Evolutionary conservation across 202 grass and related monocot genomes (phyloP).

Genomic region (Digitaria exilis): DNA sequence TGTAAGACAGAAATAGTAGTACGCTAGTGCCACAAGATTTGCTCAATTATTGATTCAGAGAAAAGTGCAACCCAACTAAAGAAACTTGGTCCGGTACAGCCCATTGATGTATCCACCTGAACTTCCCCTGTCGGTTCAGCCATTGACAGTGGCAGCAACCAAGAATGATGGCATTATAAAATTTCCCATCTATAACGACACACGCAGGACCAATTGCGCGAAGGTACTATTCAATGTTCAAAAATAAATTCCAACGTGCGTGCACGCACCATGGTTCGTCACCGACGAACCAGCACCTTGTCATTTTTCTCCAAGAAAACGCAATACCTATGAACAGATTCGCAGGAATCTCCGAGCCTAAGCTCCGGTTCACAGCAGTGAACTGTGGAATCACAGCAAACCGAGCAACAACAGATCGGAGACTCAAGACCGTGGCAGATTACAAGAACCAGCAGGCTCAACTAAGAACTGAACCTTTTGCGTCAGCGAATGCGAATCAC

Average conservation of each 20-base stretch:
- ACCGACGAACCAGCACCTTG: neutral
- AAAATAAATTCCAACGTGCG: neutral
- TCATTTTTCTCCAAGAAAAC: neutral
- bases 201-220: neutral
- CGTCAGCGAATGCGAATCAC: neutral
- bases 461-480: neutral
- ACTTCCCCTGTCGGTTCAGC: neutral
- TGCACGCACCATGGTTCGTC: neutral
- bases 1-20: neutral
- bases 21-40: neutral
- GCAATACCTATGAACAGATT: neutral
- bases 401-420: neutral
- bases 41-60: neutral
- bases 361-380: neutral
- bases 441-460: neutral
- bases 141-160: neutral
- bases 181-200: neutral
- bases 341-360: neutral
- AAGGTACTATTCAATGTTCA: neutral
- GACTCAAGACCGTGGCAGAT: neutral
- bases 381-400: neutral
- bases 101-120: conserved; percentile 26
- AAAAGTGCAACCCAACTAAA: conserved; percentile 1
- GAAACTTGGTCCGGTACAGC: conserved; percentile 14
- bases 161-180: neutral